Evolutionary conservation across 2,329 filamentous ascomycete genomes (phyloP).

Genomic region (Acrodontium crateriforme): DNA sequence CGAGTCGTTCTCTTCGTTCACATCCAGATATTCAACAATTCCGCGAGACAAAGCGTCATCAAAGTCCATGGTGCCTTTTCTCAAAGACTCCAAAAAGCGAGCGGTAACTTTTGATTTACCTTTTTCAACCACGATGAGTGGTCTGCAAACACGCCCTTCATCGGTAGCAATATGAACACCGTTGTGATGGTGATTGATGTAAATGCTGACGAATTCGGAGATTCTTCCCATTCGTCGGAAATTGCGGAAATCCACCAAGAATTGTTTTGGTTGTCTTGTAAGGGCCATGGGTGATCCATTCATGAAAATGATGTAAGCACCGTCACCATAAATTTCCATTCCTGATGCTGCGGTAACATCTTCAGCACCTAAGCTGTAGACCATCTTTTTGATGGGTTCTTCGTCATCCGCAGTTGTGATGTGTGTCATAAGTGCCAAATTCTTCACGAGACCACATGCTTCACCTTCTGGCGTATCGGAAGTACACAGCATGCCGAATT

Average conservation of each 20-base stretch:
- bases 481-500: conserved; percentile 95
- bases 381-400: conserved; percentile 70
- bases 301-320: conserved; percentile 80
- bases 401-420: conserved; percentile 96
- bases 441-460: conserved; percentile 95
- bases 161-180: conserved; percentile 94
- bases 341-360: conserved; percentile 70
- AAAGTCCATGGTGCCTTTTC: conserved; percentile 73
- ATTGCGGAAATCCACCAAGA: conserved; percentile 70
- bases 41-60: conserved; percentile 87
- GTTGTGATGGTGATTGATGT: conserved; percentile 84
- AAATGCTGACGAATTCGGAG: conserved; percentile 92
- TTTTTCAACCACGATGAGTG: conserved; percentile 89
- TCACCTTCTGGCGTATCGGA: conserved; percentile 98
- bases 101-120: conserved; percentile 66
- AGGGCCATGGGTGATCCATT: conserved; percentile 90
- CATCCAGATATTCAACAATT: conserved; percentile 89
- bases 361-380: conserved; percentile 75
- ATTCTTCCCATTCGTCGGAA: conserved; percentile 82
- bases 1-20: conserved; percentile 96
- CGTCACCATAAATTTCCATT: conserved; percentile 70
- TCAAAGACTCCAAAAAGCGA: conserved; percentile 66
- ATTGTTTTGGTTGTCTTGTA: conserved; percentile 73
- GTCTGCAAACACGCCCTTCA: conserved; percentile 89
- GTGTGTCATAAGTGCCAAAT: conserved; percentile 95